These are phyloP conservation scores for Boechera retrofracta DNA, from an alignment of 345 rosid species.

Conservation along the genomic window DNA sequence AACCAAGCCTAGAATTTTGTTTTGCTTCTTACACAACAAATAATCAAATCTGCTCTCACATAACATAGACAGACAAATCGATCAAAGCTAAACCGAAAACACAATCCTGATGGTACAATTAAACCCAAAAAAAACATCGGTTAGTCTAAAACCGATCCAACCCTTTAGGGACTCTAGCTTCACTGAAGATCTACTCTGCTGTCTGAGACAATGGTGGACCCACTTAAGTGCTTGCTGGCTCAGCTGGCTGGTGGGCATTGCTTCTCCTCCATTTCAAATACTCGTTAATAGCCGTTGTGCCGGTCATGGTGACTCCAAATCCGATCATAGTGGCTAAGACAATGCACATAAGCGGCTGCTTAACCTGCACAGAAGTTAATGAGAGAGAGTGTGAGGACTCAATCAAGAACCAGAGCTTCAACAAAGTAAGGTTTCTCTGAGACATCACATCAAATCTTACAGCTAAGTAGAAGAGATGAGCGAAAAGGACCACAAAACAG, in stretches of 20 bases:
- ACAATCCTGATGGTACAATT: neutral
- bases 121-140: conserved; percentile 15
- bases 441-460: conserved; percentile 54
- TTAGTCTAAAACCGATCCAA: conserved; percentile 1
- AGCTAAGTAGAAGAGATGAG: conserved; percentile 72
- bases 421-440: neutral
- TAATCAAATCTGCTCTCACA: conserved; percentile 5
- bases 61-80: neutral
- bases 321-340: conserved; percentile 79
- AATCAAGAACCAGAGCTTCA: conserved; percentile 22
- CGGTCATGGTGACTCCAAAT: conserved; percentile 72
- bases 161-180: conserved; percentile 23
- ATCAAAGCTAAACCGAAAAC: conserved; percentile 9
- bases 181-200: conserved; percentile 18
- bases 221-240: conserved; percentile 26
- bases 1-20: neutral
- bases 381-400: neutral
- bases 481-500: conserved; percentile 67
- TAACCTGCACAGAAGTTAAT: conserved; percentile 29
- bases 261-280: conserved; percentile 49
- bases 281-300: conserved; percentile 54
- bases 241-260: conserved; percentile 9
- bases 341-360: conserved; percentile 73
- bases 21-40: neutral
- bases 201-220: neutral